Evolutionary conservation across 2,329 filamentous ascomycete species (phyloP).

Genomic region (Nannizzia gypsea): DNA sequence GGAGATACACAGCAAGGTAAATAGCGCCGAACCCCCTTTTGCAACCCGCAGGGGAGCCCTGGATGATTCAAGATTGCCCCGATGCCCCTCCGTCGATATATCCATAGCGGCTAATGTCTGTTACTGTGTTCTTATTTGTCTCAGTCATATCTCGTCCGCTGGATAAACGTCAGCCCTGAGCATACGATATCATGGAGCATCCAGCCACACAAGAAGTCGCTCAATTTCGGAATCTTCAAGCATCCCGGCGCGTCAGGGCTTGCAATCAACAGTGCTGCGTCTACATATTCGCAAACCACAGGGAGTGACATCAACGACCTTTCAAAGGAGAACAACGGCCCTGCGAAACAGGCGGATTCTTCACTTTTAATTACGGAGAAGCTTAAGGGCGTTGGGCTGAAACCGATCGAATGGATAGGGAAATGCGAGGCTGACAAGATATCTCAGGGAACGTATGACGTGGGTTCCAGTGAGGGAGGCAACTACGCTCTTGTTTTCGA

Average conservation of each 20-base stretch:
- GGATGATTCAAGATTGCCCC: not conserved
- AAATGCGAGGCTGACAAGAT: conserved; percentile 97
- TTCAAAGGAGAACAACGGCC: conserved; percentile 21
- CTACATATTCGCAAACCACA: conserved; percentile 16
- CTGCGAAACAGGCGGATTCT: conserved; percentile 41
- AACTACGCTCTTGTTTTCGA: conserved; percentile 97
- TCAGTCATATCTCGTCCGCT: conserved; percentile 94
- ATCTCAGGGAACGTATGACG: conserved; percentile 77
- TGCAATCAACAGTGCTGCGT: conserved; percentile 23
- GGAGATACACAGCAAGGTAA: conserved; percentile 93
- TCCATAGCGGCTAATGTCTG: not conserved
- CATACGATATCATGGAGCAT: conserved; percentile 96
- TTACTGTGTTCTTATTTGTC: not conserved
- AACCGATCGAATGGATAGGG: conserved; percentile 64
- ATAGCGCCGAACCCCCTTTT: not conserved
- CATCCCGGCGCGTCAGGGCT: conserved; percentile 62
- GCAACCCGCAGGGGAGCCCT: conserved; percentile 19
- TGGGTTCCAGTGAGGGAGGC: conserved; percentile 60
- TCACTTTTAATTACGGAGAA: conserved; percentile 59
- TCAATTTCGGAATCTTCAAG: conserved; percentile 97
- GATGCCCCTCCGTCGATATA: not conserved
- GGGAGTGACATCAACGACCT: conserved; percentile 25
- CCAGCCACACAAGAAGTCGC: conserved; percentile 94
- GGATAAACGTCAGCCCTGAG: conserved; percentile 81
- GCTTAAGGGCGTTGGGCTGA: conserved; percentile 50